Evolutionary conservation across 2,329 filamentous ascomycete genomes (phyloP).

Genomic region (Epichloe glyceriae): DNA sequence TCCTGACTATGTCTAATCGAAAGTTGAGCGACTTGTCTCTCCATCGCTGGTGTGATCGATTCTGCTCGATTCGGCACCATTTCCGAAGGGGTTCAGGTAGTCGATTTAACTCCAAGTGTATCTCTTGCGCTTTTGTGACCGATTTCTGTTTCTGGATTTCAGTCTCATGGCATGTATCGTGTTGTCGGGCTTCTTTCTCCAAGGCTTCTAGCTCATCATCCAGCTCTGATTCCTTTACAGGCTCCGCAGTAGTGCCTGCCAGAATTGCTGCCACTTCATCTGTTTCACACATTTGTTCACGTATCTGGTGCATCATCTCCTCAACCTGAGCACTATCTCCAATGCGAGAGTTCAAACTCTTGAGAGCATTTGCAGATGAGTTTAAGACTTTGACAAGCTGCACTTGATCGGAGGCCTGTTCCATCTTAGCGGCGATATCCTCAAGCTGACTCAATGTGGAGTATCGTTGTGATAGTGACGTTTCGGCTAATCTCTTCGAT

Average conservation of each 20-base stretch:
- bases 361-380: slow-evolving; percentile 59
- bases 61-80: slow-evolving; percentile 21
- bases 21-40: slow-evolving; percentile 24
- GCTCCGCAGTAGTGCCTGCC: slow-evolving; percentile 41
- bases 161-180: slow-evolving; percentile 29
- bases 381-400: slow-evolving; percentile 76
- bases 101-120: slow-evolving; percentile 40
- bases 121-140: slow-evolving; percentile 34
- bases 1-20: slow-evolving; percentile 4
- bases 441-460: slow-evolving; percentile 71
- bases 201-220: slow-evolving; percentile 77
- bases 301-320: slow-evolving; percentile 58
- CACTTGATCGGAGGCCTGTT: slow-evolving; percentile 75
- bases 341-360: slow-evolving; percentile 59
- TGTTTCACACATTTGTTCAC: slow-evolving; percentile 66
- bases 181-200: slow-evolving; percentile 44
- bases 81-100: slow-evolving; percentile 27
- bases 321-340: slow-evolving; percentile 68
- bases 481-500: slow-evolving; percentile 70
- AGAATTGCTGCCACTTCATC: slow-evolving; percentile 75
- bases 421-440: slow-evolving; percentile 67
- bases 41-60: slow-evolving; percentile 21
- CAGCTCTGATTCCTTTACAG: slow-evolving; percentile 68
- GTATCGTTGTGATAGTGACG: slow-evolving; percentile 56
- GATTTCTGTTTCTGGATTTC: slow-evolving; percentile 30